These are phyloP conservation scores for Amorphotheca resinae DNA, from an alignment of 495 filamentous ascomycete genomes.

Conservation along the genomic window DNA sequence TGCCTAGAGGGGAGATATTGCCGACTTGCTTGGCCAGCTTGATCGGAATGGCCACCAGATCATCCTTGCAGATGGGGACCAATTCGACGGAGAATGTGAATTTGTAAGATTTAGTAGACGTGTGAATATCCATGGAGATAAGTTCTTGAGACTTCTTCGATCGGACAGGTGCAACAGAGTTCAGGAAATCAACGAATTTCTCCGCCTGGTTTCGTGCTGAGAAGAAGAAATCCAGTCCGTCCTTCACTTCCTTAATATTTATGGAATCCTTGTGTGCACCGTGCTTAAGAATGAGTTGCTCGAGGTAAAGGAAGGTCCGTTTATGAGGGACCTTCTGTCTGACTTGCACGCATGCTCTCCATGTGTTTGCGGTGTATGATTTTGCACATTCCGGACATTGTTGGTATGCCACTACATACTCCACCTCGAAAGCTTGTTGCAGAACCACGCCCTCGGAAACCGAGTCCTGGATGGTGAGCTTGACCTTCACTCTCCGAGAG, in stretches of 20 bases:
- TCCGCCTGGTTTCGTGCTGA: slow-evolving; percentile 80
- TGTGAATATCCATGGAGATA: slow-evolving; percentile 89
- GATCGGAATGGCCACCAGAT: slow-evolving; percentile 82
- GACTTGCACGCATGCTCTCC: slow-evolving; percentile 77
- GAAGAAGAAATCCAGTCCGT: slow-evolving; percentile 94
- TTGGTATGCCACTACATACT: slow-evolving; percentile 76
- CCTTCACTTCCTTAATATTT: slow-evolving; percentile 90
- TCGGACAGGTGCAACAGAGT: slow-evolving; percentile 62
- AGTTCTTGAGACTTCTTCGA: slow-evolving; percentile 83
- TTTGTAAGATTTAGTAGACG: slow-evolving; percentile 79
- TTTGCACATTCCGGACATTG: slow-evolving; percentile 90
- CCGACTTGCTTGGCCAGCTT: slow-evolving; percentile 75
- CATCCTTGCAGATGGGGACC: slow-evolving; percentile 91
- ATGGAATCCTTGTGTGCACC: slow-evolving; percentile 83
- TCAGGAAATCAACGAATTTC: slow-evolving; percentile 82
- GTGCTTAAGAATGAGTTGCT: slow-evolving; percentile 92
- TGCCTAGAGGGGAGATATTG: slow-evolving; percentile 68
- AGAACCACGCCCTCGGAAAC: slow-evolving; percentile 66
- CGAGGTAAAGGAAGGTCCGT: slow-evolving; percentile 89
- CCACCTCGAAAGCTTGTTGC: slow-evolving; percentile 89
- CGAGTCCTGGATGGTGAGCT: slow-evolving; percentile 75
- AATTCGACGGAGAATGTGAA: slow-evolving; percentile 79
- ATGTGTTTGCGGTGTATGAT: slow-evolving; percentile 88
- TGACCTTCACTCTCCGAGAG: slow-evolving; percentile 76
- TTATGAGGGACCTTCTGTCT: slow-evolving; percentile 97